Conservation (phyloP, 805 yeast species). For the Zygosaccharomyces rouxii region DNA sequence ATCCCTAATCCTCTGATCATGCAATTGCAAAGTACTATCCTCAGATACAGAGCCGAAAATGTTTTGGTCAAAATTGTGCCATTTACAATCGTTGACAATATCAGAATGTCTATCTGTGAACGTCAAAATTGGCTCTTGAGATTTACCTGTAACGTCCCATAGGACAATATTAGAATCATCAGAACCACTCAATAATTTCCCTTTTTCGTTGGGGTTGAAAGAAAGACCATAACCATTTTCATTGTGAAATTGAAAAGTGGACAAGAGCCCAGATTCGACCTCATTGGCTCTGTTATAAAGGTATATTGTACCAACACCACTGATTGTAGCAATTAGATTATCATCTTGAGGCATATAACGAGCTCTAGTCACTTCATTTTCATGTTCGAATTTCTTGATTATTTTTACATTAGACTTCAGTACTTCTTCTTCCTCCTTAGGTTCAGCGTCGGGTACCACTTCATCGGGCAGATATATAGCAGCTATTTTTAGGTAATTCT, state of each 20-base stretch:
- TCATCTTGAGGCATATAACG: constrained; percentile 63
- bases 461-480: constrained; percentile 52
- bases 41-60: constrained; percentile 72
- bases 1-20: constrained; percentile 45
- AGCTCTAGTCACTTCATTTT: constrained; percentile 68
- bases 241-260: constrained; percentile 47
- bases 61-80: constrained; percentile 52
- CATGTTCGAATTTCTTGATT: constrained; percentile 54
- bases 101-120: constrained; percentile 42
- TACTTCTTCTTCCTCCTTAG: constrained; percentile 26
- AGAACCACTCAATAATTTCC: constrained; percentile 54
- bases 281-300: constrained; percentile 43
- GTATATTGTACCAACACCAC: constrained; percentile 59
- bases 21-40: constrained; percentile 51
- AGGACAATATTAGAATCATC: constrained; percentile 63
- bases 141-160: constrained; percentile 44
- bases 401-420: constrained; percentile 51
- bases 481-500: constrained; percentile 62
- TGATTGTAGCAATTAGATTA: constrained; percentile 56
- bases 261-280: constrained; percentile 24
- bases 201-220: constrained; percentile 51
- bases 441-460: constrained; percentile 28
- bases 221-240: constrained; percentile 73
- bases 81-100: constrained; percentile 71
- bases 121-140: constrained; percentile 28